phyloP scores from a whole-genome alignment of 1,284 basidiomycete species.

The Malassezia sp. region DNA sequence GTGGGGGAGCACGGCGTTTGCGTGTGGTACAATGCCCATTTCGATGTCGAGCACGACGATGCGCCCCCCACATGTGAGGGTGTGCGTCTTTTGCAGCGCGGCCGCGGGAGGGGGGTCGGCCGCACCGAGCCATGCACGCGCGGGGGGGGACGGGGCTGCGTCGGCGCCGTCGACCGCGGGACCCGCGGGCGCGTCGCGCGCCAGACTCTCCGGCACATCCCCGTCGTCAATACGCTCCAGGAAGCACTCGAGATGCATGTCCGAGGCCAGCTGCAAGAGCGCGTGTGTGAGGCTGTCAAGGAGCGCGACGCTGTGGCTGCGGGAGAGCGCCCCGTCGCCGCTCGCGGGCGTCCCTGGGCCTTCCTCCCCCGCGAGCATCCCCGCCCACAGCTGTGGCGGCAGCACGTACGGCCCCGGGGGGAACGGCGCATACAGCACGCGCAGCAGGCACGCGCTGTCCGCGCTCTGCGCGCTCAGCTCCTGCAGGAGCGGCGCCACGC shows the following conservation, averaged over 20 bases:
- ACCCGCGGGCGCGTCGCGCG: background rate
- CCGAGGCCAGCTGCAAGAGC: background rate
- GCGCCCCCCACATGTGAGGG: slow-evolving; percentile 11
- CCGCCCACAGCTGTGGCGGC: slow-evolving; percentile 3
- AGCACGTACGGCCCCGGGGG: background rate
- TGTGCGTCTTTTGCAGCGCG: slow-evolving; percentile 6
- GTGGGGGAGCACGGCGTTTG: background rate
- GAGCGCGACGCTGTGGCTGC: background rate
- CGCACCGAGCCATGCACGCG: too few relatives aligned
- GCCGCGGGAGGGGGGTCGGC: too few relatives aligned
- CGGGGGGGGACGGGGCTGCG: too few relatives aligned
- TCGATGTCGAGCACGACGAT: slow-evolving; percentile 18
- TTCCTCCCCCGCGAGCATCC: background rate
- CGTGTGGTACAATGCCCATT: background rate
- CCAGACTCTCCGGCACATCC: too few relatives aligned
- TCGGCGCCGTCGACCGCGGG: background rate
- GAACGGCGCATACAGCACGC: too few relatives aligned
- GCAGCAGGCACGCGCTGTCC: too few relatives aligned
- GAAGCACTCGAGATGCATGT: slow-evolving; percentile 13
- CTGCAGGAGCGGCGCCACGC: too few relatives aligned
- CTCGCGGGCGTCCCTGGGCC: too few relatives aligned
- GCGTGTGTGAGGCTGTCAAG: slow-evolving; percentile 6
- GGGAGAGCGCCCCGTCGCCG: background rate
- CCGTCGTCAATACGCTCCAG: slow-evolving; percentile 7
- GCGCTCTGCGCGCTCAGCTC: too few relatives aligned